Percentiles rank a stretch among this genome's conserved stretches.
Evolutionary conservation across 257 asterid genomes (phyloP).

Genomic region (Capsicum rhomboideum): DNA sequence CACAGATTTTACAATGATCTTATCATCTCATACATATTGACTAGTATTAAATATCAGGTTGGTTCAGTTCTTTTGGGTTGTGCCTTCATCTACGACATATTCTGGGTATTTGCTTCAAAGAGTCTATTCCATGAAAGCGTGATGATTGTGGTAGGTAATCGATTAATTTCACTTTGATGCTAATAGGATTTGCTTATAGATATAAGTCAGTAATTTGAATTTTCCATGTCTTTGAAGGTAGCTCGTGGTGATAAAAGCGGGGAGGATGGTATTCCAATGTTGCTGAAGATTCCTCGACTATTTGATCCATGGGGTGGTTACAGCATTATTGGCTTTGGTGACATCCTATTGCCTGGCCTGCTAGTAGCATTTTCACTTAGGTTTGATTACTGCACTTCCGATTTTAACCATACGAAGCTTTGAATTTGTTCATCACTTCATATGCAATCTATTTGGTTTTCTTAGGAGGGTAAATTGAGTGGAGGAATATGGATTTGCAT

Average conservation of each 20-base stretch:
- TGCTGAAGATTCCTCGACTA: conserved; percentile 74
- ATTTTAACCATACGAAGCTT: background rate
- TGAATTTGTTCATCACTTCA: background rate
- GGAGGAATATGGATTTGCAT: background rate
- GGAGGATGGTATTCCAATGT: conserved; percentile 86
- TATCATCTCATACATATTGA: background rate
- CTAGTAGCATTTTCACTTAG: conserved; percentile 79
- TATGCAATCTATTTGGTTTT: background rate
- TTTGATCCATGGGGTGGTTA: conserved; percentile 99
- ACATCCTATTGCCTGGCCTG: conserved; percentile 78
- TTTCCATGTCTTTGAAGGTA: conserved; percentile 37
- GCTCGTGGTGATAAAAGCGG: conserved; percentile 95
- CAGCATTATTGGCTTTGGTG: conserved; percentile 90
- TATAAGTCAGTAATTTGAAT: background rate
- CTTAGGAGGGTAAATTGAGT: background rate
- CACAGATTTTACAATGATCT: background rate
- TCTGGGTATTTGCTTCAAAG: conserved; percentile 86
- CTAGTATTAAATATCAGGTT: conserved; percentile 42
- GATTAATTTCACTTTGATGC: background rate
- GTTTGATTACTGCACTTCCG: conserved; percentile 19
- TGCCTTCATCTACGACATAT: conserved; percentile 86
- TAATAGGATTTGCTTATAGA: background rate
- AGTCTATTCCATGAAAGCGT: conserved; percentile 80
- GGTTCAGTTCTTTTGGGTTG: conserved; percentile 79
- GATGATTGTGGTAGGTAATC: conserved; percentile 82